Percentiles rank a stretch among this genome's conserved stretches.
phyloP scores from a whole-genome alignment of 192 early-diverging fungal species.

The Umbelopsis sp. region DNA sequence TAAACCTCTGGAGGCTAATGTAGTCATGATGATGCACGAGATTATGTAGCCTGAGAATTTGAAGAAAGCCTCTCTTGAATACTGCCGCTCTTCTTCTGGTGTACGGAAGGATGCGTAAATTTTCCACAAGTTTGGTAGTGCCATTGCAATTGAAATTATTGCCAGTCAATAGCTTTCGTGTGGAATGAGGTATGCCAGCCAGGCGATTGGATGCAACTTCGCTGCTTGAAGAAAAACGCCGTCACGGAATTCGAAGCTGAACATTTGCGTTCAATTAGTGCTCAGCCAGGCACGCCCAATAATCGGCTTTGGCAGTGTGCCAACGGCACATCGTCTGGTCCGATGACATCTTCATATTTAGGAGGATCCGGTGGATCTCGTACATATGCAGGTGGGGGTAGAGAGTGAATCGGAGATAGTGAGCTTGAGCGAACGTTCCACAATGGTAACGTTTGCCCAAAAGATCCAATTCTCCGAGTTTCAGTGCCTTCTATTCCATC shows the following conservation, averaged over 20 bases:
- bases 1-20: slow-evolving; percentile 30
- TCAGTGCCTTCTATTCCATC: not conserved
- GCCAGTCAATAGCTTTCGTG: too few species aligned
- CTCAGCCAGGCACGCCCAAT: not conserved
- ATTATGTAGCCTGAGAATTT: slow-evolving; percentile 61
- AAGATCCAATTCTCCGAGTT: slow-evolving; percentile 9
- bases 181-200: too few species aligned
- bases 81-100: slow-evolving; percentile 60
- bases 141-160: too few species aligned
- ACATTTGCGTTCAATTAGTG: too few species aligned
- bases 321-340: slow-evolving; percentile 18
- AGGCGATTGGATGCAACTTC: too few species aligned
- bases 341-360: slow-evolving; percentile 17
- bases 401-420: slow-evolving; percentile 6
- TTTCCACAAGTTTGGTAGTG: slow-evolving; percentile 56
- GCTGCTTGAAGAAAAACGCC: not conserved
- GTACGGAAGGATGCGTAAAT: slow-evolving; percentile 61
- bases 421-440: slow-evolving; percentile 12
- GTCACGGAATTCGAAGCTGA: not conserved
- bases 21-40: slow-evolving; percentile 59
- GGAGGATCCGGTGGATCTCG: slow-evolving; percentile 16
- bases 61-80: slow-evolving; percentile 60
- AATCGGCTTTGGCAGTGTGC: slow-evolving; percentile 8
- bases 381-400: slow-evolving; percentile 19
- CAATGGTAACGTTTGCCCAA: slow-evolving; percentile 9